These are phyloP conservation scores for Simplicillium aogashimaense DNA, from an alignment of 2,329 filamentous ascomycete genomes.

Conservation along the genomic window DNA sequence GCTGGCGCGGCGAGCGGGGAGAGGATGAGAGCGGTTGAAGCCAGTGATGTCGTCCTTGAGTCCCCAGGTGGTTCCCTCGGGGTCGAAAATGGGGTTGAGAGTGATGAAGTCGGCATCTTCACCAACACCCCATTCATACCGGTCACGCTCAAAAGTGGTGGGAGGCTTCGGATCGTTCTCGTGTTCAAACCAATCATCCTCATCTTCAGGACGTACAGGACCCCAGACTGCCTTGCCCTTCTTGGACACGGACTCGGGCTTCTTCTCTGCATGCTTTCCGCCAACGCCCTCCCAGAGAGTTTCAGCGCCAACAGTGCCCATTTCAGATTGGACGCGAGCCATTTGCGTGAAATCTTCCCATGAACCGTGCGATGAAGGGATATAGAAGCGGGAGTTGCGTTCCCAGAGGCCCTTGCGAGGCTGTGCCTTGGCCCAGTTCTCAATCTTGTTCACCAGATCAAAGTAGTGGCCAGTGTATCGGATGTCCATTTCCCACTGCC, in stretches of 20 bases:
- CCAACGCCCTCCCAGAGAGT: slow-evolving; percentile 52
- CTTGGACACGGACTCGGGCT: slow-evolving; percentile 22
- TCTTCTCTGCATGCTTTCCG: slow-evolving; percentile 29
- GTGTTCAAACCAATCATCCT: slow-evolving; percentile 61
- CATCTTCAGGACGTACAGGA: slow-evolving; percentile 58
- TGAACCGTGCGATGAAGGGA: slow-evolving; percentile 63
- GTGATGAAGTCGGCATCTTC: slow-evolving; percentile 90
- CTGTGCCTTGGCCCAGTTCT: slow-evolving; percentile 60
- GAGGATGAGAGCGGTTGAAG: slow-evolving; percentile 56
- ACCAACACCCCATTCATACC: slow-evolving; percentile 76
- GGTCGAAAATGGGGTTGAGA: slow-evolving; percentile 84
- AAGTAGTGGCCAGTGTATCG: slow-evolving; percentile 85
- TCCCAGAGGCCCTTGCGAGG: slow-evolving; percentile 77
- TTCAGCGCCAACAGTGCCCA: slow-evolving; percentile 53
- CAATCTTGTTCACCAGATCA: slow-evolving; percentile 59
- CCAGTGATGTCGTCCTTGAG: slow-evolving; percentile 77
- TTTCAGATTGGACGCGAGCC: slow-evolving; percentile 65
- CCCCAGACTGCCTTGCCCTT: slow-evolving; percentile 71
- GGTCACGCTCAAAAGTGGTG: slow-evolving; percentile 62
- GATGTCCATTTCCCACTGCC: slow-evolving; percentile 94
- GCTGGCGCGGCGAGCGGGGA: slow-evolving; percentile 63
- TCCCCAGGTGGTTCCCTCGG: slow-evolving; percentile 76
- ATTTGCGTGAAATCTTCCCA: slow-evolving; percentile 72
- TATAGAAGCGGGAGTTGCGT: slow-evolving; percentile 66
- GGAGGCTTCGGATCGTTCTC: slow-evolving; percentile 68